Evolutionary conservation across 257 asterid genomes (phyloP).

Genomic region (Solanum bulbocastanum): DNA sequence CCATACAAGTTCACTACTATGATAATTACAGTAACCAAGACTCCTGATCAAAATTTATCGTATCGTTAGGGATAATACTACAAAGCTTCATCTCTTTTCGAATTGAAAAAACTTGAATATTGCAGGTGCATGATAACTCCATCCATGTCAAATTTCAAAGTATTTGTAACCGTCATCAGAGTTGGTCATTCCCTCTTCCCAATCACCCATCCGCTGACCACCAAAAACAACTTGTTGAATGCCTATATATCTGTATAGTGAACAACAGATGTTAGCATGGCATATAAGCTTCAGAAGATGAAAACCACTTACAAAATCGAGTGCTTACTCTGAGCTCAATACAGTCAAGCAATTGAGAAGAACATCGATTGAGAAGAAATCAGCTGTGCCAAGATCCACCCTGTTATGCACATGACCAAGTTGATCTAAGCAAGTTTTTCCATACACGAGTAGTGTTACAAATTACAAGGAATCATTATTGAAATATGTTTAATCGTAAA

Average conservation of each 20-base stretch:
- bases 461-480: neutral
- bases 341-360: slow-evolving; percentile 93
- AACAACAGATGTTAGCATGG: neutral
- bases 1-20: neutral
- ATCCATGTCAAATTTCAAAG: slow-evolving; percentile 56
- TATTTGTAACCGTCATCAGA: slow-evolving; percentile 74
- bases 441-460: neutral
- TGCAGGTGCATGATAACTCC: neutral
- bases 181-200: slow-evolving; percentile 96
- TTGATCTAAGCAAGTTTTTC: neutral
- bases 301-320: neutral
- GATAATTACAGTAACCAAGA: neutral
- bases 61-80: neutral
- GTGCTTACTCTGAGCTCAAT: slow-evolving; percentile 85
- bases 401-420: slow-evolving; percentile 25
- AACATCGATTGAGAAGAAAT: slow-evolving; percentile 78
- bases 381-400: slow-evolving; percentile 96
- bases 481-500: neutral
- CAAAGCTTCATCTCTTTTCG: neutral
- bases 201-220: slow-evolving; percentile 71
- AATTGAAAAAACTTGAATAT: neutral
- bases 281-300: neutral
- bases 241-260: slow-evolving; percentile 59
- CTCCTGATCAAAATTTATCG: neutral
- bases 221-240: slow-evolving; percentile 92